Percentiles rank a stretch among this genome's conserved stretches.
These are phyloP conservation scores for Chrysoporthe deuterocubensis DNA, from an alignment of 2,329 filamentous ascomycete genomes.

Conservation along the genomic window DNA sequence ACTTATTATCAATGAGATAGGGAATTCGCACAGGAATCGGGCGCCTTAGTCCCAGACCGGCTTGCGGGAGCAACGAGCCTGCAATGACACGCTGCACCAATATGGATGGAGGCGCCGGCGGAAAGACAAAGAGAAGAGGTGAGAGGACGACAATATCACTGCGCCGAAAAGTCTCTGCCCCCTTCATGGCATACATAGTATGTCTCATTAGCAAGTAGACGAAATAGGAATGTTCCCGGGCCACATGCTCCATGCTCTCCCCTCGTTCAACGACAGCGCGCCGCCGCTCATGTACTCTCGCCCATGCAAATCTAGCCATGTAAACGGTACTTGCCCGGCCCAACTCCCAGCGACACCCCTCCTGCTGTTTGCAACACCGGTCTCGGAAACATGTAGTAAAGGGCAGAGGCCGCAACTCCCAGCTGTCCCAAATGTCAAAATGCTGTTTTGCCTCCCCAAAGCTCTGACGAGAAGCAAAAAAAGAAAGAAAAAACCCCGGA, in stretches of 20 bases:
- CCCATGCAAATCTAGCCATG: background rate
- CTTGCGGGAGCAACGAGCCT: background rate
- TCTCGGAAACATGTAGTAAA: too few relatives aligned
- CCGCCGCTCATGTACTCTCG: too few relatives aligned
- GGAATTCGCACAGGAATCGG: too few relatives aligned
- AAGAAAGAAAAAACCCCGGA: background rate
- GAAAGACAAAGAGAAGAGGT: background rate
- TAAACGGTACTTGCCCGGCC: background rate
- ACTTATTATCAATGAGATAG: too few relatives aligned
- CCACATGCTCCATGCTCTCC: conserved; percentile 10
- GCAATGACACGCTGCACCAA: background rate
- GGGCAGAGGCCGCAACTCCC: conserved; percentile 24
- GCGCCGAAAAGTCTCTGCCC: background rate
- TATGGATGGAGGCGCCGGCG: background rate
- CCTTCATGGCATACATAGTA: background rate
- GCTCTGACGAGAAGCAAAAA: conserved; percentile 12
- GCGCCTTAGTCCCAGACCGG: background rate
- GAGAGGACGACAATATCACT: background rate
- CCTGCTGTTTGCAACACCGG: background rate
- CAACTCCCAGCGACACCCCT: background rate
- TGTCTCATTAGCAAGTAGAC: conserved; percentile 18
- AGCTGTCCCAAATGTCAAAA: conserved; percentile 19
- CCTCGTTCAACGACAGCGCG: background rate
- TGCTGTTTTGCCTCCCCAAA: conserved; percentile 3
- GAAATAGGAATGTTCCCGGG: conserved; percentile 1